Percentiles rank a stretch among this genome's conserved stretches.
phyloP scores from a whole-genome alignment of 2,329 filamentous ascomycete species.

The Niveomyces coronatus region DNA sequence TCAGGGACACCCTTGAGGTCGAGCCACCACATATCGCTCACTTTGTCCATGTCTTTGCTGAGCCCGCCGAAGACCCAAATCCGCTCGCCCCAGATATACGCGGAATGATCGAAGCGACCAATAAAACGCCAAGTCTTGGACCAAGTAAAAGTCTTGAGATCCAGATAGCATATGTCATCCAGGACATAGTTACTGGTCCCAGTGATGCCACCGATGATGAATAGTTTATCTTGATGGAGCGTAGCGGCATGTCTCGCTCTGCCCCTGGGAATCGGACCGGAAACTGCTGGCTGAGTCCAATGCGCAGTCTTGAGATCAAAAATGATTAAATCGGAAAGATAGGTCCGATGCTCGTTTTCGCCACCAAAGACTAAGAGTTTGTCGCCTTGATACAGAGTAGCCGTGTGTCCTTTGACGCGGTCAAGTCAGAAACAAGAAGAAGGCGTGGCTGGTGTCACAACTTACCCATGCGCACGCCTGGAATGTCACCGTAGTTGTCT shows the following conservation, averaged over 20 bases:
- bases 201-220: constrained; percentile 91
- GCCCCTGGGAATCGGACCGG: constrained; percentile 76
- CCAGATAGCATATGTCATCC: constrained; percentile 93
- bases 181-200: constrained; percentile 86
- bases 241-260: constrained; percentile 89
- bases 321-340: constrained; percentile 90
- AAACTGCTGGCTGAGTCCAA: constrained; percentile 87
- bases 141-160: constrained; percentile 97
- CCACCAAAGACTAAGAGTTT: constrained; percentile 97
- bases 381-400: constrained; percentile 83
- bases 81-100: constrained; percentile 82
- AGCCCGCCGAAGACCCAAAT: constrained; percentile 96
- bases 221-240: constrained; percentile 91
- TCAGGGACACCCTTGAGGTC: constrained; percentile 86
- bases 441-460: neutral
- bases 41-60: constrained; percentile 93
- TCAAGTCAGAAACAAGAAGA: constrained; percentile 7
- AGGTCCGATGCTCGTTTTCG: constrained; percentile 94
- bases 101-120: constrained; percentile 86
- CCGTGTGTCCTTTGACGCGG: constrained; percentile 66
- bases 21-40: constrained; percentile 93
- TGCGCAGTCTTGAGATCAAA: constrained; percentile 91
- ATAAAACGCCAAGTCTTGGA: constrained; percentile 94
- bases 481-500: constrained; percentile 97
- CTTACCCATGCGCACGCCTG: constrained; percentile 90